Evolutionary conservation across 352 stramenopile genomes (phyloP), one percentile per base, ranked within the genome.

Genomic region (Phytopythium vexans): DNA sequence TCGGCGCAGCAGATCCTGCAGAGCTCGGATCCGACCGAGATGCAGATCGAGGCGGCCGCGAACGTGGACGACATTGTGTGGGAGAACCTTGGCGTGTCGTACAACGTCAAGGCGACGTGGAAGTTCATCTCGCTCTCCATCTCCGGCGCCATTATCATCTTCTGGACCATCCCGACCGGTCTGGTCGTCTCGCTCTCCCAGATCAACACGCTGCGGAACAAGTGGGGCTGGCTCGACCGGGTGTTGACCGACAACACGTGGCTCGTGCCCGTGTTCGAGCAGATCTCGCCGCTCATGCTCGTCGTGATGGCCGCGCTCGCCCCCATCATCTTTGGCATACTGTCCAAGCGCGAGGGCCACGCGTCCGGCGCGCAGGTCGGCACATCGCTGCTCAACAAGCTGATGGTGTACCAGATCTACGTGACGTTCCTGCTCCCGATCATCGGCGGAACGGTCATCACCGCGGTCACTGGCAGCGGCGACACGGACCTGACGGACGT

Each of bases 361-460:
- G 64, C 81, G 6, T 86, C 85, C 11, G 74, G 64, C 0, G 75
- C 81, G 3, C 76, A 77, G 27, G 76, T 94, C 14, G 58, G 77
- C 39, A 71, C 75, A 5, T 94, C 84, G 42, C 65, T 90, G 48
- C 70, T 94, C 48, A 88, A 89, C 62, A 94, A 94, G 54, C 56
- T 94, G 6, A 72, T 94, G 37, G 70, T 82, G 33, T 92, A 92
- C 62, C 84, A 94, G 61, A 79, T 88, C 44, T 92, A 89, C 58
- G 66, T 92, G 46, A 83, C 85, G 32, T 84, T 94, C 41, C 56
- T 94, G 47, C 69, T 94, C 36, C 83, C 84, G n/a, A 88, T 94
- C 60, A 86, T 94, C 35, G 80, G 80, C 50, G 83, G 83, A 64
- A 90, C 81, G 7, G 70, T 91, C 49, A 81, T 94, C 42, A 74